phyloP scores from a whole-genome alignment of 2,329 filamentous ascomycete species.

The Aspergillus floridensis region DNA sequence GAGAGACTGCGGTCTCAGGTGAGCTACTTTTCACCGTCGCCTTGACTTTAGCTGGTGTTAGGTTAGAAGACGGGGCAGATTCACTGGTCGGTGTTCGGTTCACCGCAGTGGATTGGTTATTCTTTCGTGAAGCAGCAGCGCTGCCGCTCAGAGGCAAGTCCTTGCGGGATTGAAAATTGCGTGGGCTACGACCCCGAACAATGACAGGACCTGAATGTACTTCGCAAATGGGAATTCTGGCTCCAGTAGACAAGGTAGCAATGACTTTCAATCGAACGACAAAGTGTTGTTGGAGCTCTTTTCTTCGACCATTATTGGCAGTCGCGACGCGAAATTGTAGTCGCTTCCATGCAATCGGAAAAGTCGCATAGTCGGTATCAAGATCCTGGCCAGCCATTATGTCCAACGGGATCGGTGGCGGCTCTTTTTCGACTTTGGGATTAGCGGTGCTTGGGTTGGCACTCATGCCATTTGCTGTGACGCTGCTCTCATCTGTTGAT shows the following conservation, averaged over 20 bases:
- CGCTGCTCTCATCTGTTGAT: slow-evolving; percentile 33
- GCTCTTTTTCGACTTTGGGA: slow-evolving; percentile 77
- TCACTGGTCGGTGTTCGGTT: slow-evolving; percentile 34
- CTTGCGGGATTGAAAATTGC: slow-evolving; percentile 92
- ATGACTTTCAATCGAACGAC: slow-evolving; percentile 82
- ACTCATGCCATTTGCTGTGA: slow-evolving; percentile 26
- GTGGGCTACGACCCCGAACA: slow-evolving; percentile 84
- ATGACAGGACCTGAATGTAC: slow-evolving; percentile 87
- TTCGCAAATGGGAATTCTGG: slow-evolving; percentile 77
- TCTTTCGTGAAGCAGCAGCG: slow-evolving; percentile 74
- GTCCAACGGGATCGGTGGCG: slow-evolving; percentile 73
- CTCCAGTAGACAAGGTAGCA: slow-evolving; percentile 78
- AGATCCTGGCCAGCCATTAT: slow-evolving; percentile 63
- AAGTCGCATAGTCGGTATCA: slow-evolving; percentile 82
- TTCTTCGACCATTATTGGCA: slow-evolving; percentile 90
- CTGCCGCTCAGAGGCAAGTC: slow-evolving; percentile 84
- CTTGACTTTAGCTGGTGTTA: slow-evolving; percentile 31
- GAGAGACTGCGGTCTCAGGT: slow-evolving; percentile 33
- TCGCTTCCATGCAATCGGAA: slow-evolving; percentile 90
- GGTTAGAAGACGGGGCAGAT: slow-evolving; percentile 26
- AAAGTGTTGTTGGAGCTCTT: slow-evolving; percentile 96
- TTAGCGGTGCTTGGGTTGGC: slow-evolving; percentile 12
- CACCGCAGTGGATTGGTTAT: slow-evolving; percentile 45
- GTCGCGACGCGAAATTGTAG: slow-evolving; percentile 93
- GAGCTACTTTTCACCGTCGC: slow-evolving; percentile 34